Evolutionary conservation across 177 flowering plant species (phyloP).

Genomic region (Vitis hybrid): DNA sequence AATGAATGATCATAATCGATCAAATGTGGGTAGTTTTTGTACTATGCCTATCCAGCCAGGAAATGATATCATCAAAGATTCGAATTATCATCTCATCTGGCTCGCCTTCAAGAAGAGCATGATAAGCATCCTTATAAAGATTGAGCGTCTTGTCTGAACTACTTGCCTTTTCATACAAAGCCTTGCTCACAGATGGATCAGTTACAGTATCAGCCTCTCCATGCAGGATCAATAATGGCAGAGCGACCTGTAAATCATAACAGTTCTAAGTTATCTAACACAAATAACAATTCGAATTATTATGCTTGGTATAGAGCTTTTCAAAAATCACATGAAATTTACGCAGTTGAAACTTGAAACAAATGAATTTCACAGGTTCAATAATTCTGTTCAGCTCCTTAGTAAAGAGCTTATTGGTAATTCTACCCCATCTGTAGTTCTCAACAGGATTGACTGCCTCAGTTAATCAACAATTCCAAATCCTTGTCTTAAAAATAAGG

Average conservation of each 20-base stretch:
- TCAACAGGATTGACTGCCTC: no score
- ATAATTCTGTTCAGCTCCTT: no score
- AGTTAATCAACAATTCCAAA: no score
- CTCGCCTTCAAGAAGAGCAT: slow-evolving; percentile 90
- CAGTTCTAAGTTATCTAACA: neutral
- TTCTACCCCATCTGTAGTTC: no score
- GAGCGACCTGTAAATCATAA: slow-evolving; percentile 58
- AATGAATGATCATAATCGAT: no score
- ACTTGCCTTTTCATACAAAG: slow-evolving; percentile 79
- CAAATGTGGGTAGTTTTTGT: neutral
- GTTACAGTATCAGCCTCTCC: slow-evolving; percentile 86
- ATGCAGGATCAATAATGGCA: slow-evolving; percentile 83
- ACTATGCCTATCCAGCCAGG: slow-evolving; percentile 80
- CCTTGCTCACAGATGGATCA: slow-evolving; percentile 94
- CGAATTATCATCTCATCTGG: slow-evolving; percentile 70
- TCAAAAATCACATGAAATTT: neutral
- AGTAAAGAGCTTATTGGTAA: no score
- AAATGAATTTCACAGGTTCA: no score
- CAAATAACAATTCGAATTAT: neutral
- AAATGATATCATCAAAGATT: slow-evolving; percentile 67
- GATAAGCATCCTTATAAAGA: slow-evolving; percentile 69
- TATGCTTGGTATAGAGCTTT: neutral
- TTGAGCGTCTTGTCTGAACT: slow-evolving; percentile 76
- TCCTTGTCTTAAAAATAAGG: no score
- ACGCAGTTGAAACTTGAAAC: no score